These are phyloP conservation scores for Marasmius fiardii DNA, from an alignment of 1,284 basidiomycete genomes.

Conservation along the genomic window DNA sequence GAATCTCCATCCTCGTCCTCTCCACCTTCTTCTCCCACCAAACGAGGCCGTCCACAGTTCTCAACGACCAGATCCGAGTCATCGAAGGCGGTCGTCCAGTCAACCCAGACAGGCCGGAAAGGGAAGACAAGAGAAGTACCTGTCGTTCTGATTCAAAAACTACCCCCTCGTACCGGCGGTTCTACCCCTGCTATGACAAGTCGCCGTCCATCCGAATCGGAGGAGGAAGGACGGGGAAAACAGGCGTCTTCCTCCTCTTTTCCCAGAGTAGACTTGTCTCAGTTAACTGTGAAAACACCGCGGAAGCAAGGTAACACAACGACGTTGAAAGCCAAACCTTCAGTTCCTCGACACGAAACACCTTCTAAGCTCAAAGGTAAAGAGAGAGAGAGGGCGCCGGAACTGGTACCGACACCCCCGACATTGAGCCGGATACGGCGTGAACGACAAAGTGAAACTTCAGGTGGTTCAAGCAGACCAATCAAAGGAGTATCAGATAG, in stretches of 20 bases:
- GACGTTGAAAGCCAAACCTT: not conserved
- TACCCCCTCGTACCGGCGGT: not conserved
- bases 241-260: not conserved
- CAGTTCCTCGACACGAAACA: not conserved
- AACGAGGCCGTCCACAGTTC: not conserved
- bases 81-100: not conserved
- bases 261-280: not conserved
- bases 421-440: not conserved
- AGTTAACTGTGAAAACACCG: not conserved
- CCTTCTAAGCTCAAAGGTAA: not conserved
- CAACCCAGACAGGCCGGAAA: not conserved
- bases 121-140: not conserved
- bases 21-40: not conserved
- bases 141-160: not conserved
- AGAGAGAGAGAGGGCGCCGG: not conserved
- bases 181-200: not conserved
- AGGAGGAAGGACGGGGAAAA: not conserved
- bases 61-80: not conserved
- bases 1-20: not conserved
- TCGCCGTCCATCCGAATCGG: not conserved
- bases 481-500: not conserved
- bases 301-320: not conserved
- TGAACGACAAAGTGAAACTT: not conserved
- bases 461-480: not conserved
- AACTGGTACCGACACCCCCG: not conserved